phyloP scores from a whole-genome alignment of 371 early-diverging fungal genomes.

The Furculomyces boomerangus region DNA sequence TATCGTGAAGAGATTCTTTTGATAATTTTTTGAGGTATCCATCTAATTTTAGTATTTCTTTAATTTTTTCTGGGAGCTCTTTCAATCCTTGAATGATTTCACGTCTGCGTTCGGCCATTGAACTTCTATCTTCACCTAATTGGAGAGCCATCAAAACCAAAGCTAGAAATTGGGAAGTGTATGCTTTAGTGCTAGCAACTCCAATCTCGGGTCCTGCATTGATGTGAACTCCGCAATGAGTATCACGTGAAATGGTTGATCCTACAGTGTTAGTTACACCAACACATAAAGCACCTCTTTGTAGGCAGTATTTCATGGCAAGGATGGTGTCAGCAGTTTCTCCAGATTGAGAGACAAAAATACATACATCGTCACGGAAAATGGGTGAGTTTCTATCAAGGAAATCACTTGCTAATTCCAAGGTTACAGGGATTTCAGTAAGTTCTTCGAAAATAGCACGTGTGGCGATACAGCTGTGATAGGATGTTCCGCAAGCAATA shows the following conservation, averaged over 20 bases:
- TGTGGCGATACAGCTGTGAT: slow-evolving; percentile 91
- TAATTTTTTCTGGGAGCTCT: slow-evolving; percentile 80
- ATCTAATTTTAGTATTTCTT: slow-evolving; percentile 78
- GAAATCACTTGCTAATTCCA: slow-evolving; percentile 95
- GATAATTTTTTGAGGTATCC: slow-evolving; percentile 68
- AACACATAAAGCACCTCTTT: slow-evolving; percentile 94
- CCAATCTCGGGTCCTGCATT: slow-evolving; percentile 99
- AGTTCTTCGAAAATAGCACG: slow-evolving; percentile 96
- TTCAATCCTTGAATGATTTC: slow-evolving; percentile 91
- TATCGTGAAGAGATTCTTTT: slow-evolving; percentile 54
- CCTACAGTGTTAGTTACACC: slow-evolving; percentile 99
- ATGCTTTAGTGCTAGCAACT: slow-evolving; percentile 99
- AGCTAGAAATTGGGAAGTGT: slow-evolving; percentile 97
- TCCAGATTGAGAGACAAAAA: slow-evolving; percentile 98
- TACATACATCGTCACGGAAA: slow-evolving; percentile 96
- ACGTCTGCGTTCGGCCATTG: slow-evolving; percentile 70
- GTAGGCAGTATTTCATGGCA: slow-evolving; percentile 93
- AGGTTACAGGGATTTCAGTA: slow-evolving; percentile 87
- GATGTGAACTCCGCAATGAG: slow-evolving; percentile 99
- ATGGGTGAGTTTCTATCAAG: slow-evolving; percentile 91
- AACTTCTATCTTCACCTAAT: slow-evolving; percentile 81
- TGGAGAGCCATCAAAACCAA: slow-evolving; percentile 96
- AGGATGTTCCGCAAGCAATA: slow-evolving; percentile 97
- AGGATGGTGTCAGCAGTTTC: slow-evolving; percentile 98
- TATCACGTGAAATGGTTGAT: slow-evolving; percentile 91